Evolutionary conservation across 495 filamentous ascomycete genomes (phyloP).

Genomic region (Tuber borchii): DNA sequence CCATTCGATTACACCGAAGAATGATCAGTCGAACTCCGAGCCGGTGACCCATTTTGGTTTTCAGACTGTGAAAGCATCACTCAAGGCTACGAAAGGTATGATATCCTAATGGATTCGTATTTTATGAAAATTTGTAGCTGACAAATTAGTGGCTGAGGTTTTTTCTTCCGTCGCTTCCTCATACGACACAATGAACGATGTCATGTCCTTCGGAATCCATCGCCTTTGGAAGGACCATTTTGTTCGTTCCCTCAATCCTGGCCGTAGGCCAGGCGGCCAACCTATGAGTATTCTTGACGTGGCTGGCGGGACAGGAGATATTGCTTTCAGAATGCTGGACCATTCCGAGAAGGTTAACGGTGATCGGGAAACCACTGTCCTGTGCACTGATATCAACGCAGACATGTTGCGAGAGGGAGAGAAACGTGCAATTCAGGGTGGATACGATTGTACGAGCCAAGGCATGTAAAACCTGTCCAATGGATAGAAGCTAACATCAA

Average conservation of each 20-base stretch:
- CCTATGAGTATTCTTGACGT: slow-evolving; percentile 85
- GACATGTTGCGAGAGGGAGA: slow-evolving; percentile 85
- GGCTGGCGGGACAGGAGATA: slow-evolving; percentile 94
- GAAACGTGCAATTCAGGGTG: slow-evolving; percentile 56
- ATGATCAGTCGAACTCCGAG: slow-evolving; percentile 37
- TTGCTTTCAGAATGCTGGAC: slow-evolving; percentile 93
- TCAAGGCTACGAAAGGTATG: slow-evolving; percentile 70
- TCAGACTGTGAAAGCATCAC: slow-evolving; percentile 70
- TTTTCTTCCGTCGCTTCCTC: slow-evolving; percentile 92
- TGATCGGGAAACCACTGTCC: slow-evolving; percentile 72
- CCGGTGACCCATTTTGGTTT: slow-evolving; percentile 91
- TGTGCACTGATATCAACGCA: slow-evolving; percentile 89
- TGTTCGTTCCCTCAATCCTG: slow-evolving; percentile 84
- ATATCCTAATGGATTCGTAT: slow-evolving; percentile 29
- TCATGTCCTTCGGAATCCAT: slow-evolving; percentile 96
- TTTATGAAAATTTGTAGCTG: slow-evolving; percentile 11
- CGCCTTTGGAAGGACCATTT: slow-evolving; percentile 98
- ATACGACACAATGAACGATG: slow-evolving; percentile 91
- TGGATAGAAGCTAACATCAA: background rate
- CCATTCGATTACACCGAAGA: slow-evolving; percentile 13
- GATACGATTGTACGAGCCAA: slow-evolving; percentile 20
- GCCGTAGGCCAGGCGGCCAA: slow-evolving; percentile 54
- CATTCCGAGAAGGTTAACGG: slow-evolving; percentile 75
- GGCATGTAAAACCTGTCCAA: background rate
- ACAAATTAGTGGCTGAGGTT: slow-evolving; percentile 65